Base-by-base conservation (phyloP, 2,329 filamentous ascomycete species). In the Paecilomyces sp. region DNA sequence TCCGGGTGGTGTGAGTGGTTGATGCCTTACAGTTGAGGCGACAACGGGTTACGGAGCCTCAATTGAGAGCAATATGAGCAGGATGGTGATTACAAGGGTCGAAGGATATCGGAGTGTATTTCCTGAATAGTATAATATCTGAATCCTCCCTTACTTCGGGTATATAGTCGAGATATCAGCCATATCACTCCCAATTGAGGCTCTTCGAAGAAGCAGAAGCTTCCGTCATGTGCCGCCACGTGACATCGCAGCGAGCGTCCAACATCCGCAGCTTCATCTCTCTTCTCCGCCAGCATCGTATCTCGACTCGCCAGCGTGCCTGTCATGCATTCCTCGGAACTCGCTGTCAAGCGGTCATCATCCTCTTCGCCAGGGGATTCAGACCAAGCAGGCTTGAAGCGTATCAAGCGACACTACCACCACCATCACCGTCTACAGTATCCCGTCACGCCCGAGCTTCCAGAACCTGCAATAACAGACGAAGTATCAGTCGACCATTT, bases 401-500 rank as follows among this genome's bases (percentile, higher is more conserved):
- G 72, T 53, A 63, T 69, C 22, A 76, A 74, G 61, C 68, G 72
- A 25, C 65, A 69, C 8, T 79, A 79, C 60, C 74, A 75, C 60
- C 77, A 75, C 56, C 72, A 77, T 36, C 78, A 80, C 67, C 69
- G 71, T 30, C 65, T 80, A 50, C 71, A 69, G 50, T 67, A 69
- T 31, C 74, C 74, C 4, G 62, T 75, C 36, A 62, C 67, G 51
- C 62, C 69, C 54, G 62, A 64, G 30, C 62, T 73, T 25, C 63
- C 67, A 7, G 77, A 79, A 61, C 72, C 75, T 31, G 74, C 74
- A n/a, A 66, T 78, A 50, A 73, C 81, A 63, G 80, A 83, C 72
- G 80, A 81, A 51, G 73, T 77, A 56, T 79, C 82, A 58, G 77
- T 83, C 59, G 80, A 85, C 65, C 74, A 78, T 15, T 77, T 86